A percentile compares a stretch with the other conserved stretches of the same genome.
phyloP scores from a whole-genome alignment of 176 grass and related monocot species.

The Musa itinerans region DNA sequence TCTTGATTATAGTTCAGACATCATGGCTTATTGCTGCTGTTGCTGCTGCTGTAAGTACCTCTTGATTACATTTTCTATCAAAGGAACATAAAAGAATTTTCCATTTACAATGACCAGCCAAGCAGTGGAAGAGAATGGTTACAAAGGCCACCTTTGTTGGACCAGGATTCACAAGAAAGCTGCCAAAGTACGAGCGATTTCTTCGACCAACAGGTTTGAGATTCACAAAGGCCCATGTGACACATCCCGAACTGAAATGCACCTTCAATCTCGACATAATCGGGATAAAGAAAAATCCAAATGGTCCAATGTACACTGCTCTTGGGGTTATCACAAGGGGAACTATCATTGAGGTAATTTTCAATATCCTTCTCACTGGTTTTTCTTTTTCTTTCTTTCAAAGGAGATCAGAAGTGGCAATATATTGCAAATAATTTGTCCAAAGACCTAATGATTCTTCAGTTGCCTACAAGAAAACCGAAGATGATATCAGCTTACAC shows the following conservation, averaged over 20 bases:
- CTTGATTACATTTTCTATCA: too few species aligned
- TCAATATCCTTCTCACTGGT: too few species aligned
- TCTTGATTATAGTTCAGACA: too few species aligned
- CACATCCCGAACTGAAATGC: conserved; percentile 78
- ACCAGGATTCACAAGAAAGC: conserved; percentile 74
- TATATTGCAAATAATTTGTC: too few species aligned
- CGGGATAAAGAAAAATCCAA: conserved; percentile 82
- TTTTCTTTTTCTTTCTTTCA: too few species aligned
- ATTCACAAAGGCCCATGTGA: conserved; percentile 78
- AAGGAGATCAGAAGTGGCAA: too few species aligned
- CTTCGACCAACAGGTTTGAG: conserved; percentile 68
- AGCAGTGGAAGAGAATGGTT: conserved; percentile 94
- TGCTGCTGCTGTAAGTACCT: too few species aligned
- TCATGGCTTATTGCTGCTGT: too few species aligned
- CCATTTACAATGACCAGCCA: conserved; percentile 29
- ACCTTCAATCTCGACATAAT: conserved; percentile 83
- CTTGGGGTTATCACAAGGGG: conserved; percentile 77
- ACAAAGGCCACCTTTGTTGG: conserved; percentile 84
- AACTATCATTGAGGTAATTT: conserved; percentile 66
- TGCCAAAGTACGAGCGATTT: conserved; percentile 74
- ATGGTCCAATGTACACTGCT: conserved; percentile 83
- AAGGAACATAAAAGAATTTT: too few species aligned
- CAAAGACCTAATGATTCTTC: too few species aligned
- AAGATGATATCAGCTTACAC: too few species aligned
- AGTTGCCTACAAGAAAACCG: too few species aligned